Percentiles rank a stretch among this genome's conserved stretches.
phyloP scores from a whole-genome alignment of 2,329 filamentous ascomycete species.

The Verticillium tricorpus region DNA sequence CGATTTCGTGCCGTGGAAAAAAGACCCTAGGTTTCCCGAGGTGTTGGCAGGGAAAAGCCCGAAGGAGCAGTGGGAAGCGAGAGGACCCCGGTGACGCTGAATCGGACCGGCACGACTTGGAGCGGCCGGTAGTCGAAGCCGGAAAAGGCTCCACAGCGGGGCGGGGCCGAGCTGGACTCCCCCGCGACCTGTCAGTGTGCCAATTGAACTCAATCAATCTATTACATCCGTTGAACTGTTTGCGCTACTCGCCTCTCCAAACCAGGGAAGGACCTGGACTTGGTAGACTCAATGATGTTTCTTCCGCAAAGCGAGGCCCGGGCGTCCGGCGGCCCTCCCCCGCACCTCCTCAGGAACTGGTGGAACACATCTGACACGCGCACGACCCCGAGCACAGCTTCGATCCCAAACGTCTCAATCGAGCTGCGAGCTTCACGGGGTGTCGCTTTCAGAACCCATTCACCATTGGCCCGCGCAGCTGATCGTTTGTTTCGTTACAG shows the following conservation, averaged over 20 bases:
- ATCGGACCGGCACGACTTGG: no score
- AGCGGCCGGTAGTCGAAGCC: background rate
- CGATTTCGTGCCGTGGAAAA: constrained; percentile 30
- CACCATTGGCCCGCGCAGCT: background rate
- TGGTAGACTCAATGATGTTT: no score
- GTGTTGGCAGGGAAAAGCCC: constrained; percentile 22
- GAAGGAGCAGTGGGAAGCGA: constrained; percentile 3
- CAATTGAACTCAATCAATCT: background rate
- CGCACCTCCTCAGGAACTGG: background rate
- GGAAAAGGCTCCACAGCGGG: background rate
- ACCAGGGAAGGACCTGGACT: no score
- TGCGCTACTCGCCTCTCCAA: no score
- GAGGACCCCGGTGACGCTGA: background rate
- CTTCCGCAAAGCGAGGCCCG: background rate
- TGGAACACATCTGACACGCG: constrained; percentile 14
- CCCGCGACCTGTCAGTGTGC: background rate
- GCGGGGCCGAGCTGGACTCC: no score
- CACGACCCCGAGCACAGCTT: background rate
- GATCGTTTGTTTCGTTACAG: background rate
- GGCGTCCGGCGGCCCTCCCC: background rate
- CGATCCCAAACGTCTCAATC: background rate
- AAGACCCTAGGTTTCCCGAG: constrained; percentile 28
- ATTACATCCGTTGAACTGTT: no score
- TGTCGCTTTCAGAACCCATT: background rate
- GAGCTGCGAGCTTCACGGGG: background rate